Percentiles rank a stretch among this genome's conserved stretches.
phyloP scores from a whole-genome alignment of 345 rosid species.

The Hibiscus mutabilis region DNA sequence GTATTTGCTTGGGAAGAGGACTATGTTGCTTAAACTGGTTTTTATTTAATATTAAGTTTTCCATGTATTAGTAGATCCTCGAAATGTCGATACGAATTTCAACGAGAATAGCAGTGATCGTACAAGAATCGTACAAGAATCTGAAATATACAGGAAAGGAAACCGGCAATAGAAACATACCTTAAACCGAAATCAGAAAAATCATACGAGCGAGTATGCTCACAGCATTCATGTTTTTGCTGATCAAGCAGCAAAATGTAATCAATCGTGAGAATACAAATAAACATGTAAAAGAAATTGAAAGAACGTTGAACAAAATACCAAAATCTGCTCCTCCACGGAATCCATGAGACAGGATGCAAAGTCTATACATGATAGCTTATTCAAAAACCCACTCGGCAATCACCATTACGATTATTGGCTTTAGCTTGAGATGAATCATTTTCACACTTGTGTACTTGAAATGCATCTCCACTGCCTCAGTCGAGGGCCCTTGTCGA shows the following conservation, averaged over 20 bases:
- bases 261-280: background rate
- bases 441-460: background rate
- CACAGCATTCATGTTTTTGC: background rate
- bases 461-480: slow-evolving; percentile 75
- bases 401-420: background rate
- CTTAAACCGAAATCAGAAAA: background rate
- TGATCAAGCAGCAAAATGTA: background rate
- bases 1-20: too few species aligned
- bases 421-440: background rate
- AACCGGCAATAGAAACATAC: too few species aligned
- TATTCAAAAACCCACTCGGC: background rate
- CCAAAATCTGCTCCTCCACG: background rate
- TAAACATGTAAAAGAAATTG: background rate
- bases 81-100: too few species aligned
- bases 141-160: too few species aligned
- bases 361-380: background rate
- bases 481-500: slow-evolving; percentile 60
- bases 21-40: too few species aligned
- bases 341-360: background rate
- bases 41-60: too few species aligned
- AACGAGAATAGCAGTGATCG: background rate
- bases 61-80: too few species aligned
- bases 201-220: background rate
- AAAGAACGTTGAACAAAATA: background rate
- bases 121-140: too few species aligned